Conservation (phyloP, 768 basidiomycete species). For the Boletus huronensis region DNA sequence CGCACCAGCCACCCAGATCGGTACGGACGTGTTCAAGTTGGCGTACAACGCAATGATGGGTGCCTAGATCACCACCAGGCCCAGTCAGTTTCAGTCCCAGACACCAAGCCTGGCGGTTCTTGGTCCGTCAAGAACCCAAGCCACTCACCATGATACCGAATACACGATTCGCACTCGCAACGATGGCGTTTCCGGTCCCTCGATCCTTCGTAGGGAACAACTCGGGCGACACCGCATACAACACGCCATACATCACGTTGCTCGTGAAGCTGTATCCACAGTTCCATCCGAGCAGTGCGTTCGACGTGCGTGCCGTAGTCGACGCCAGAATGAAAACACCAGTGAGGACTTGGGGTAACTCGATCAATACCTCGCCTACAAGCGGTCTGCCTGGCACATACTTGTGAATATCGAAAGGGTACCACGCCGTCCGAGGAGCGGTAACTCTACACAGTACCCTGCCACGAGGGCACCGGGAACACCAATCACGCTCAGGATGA, state of each 20-base stretch:
- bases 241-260: slow-evolving; percentile 55
- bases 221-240: slow-evolving; percentile 44
- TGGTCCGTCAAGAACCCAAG: background rate
- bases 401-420: slow-evolving; percentile 50
- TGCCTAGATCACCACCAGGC: slow-evolving; percentile 29
- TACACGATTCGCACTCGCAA: slow-evolving; percentile 49
- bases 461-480: slow-evolving; percentile 56
- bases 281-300: slow-evolving; percentile 54
- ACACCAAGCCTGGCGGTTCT: background rate
- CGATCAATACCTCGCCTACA: background rate
- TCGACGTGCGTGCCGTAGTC: slow-evolving; percentile 52
- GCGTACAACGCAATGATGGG: slow-evolving; percentile 42
- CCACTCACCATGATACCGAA: slow-evolving; percentile 54
- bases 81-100: background rate
- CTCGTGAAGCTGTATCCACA: slow-evolving; percentile 55
- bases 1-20: slow-evolving; percentile 53
- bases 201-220: slow-evolving; percentile 52
- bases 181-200: slow-evolving; percentile 56
- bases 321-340: slow-evolving; percentile 56
- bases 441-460: slow-evolving; percentile 51
- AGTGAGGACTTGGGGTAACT: slow-evolving; percentile 37
- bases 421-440: slow-evolving; percentile 49
- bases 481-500: slow-evolving; percentile 55
- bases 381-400: slow-evolving; percentile 13
- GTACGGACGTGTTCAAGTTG: slow-evolving; percentile 44